A percentile compares a stretch with the other conserved stretches of the same genome.
These are phyloP conservation scores for Fusarium sp. DNA, from an alignment of 2,329 filamentous ascomycete species.

Conservation along the genomic window DNA sequence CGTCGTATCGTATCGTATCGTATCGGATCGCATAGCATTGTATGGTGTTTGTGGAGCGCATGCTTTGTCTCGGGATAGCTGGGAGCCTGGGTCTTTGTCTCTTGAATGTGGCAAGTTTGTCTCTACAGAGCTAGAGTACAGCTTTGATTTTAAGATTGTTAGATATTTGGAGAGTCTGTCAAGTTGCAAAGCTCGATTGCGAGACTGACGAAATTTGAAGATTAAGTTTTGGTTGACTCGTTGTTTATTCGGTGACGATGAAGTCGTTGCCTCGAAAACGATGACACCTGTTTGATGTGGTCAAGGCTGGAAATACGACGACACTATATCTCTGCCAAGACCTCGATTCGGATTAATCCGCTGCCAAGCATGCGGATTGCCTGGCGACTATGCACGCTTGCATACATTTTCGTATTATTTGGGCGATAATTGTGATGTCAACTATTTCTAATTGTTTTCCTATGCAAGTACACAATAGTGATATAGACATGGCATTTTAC, in stretches of 20 bases:
- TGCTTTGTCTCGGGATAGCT: constrained; percentile 23
- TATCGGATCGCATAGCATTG: constrained; percentile 34
- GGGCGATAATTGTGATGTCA: not conserved
- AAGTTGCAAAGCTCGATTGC: not conserved
- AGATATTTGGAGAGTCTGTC: not conserved
- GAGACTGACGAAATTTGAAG: constrained; percentile 5
- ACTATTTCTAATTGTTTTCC: too few species aligned
- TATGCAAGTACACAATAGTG: too few species aligned
- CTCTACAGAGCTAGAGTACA: not conserved
- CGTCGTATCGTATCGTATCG: constrained; percentile 29
- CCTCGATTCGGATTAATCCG: not conserved
- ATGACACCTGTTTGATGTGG: too few species aligned
- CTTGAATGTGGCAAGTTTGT: not conserved
- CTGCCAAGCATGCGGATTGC: not conserved
- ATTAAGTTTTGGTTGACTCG: not conserved
- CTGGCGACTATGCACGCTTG: not conserved
- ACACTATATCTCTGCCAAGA: not conserved
- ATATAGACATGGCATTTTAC: too few species aligned
- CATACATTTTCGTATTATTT: not conserved
- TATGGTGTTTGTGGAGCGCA: constrained; percentile 37
- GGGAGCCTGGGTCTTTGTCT: not conserved
- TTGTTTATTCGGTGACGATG: not conserved
- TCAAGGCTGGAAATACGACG: too few species aligned
- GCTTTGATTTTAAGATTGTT: constrained; percentile 8
- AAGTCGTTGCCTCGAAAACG: not conserved